Percentiles rank a stretch among this genome's conserved stretches.
These are phyloP conservation scores for Verticillium alfalfae DNA, from an alignment of 2,329 filamentous ascomycete genomes.

Conservation along the genomic window DNA sequence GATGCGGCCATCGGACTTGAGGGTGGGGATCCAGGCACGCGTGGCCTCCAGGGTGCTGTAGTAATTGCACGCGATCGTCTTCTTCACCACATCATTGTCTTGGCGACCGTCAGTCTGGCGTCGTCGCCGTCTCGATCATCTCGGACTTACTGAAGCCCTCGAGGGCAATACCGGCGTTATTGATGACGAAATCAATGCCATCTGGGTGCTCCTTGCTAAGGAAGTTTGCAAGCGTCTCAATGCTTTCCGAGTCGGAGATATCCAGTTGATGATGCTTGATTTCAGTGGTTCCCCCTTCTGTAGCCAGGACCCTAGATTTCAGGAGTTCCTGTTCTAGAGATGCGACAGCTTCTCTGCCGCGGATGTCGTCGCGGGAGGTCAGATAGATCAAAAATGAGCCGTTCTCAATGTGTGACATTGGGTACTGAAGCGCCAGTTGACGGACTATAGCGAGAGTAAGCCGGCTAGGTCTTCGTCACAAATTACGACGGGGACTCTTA, in stretches of 20 bases:
- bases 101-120: neutral
- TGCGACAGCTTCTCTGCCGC: slow-evolving; percentile 40
- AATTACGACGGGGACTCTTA: neutral
- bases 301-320: slow-evolving; percentile 35
- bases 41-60: slow-evolving; percentile 42
- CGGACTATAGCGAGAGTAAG: slow-evolving; percentile 44
- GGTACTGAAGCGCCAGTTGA: slow-evolving; percentile 47
- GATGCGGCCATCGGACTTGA: slow-evolving; percentile 36
- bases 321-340: slow-evolving; percentile 34
- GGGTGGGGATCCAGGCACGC: slow-evolving; percentile 35
- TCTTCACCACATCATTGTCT: slow-evolving; percentile 39
- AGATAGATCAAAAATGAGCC: slow-evolving; percentile 47
- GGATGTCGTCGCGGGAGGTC: slow-evolving; percentile 39
- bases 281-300: slow-evolving; percentile 32
- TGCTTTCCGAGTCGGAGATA: slow-evolving; percentile 37
- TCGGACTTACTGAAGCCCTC: slow-evolving; percentile 31
- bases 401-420: slow-evolving; percentile 37
- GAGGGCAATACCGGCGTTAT: slow-evolving; percentile 45
- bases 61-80: slow-evolving; percentile 46
- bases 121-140: neutral
- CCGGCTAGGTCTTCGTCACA: slow-evolving; percentile 14
- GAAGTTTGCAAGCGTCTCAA: slow-evolving; percentile 32
- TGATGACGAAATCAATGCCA: slow-evolving; percentile 46
- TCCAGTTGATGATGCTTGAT: slow-evolving; percentile 42
- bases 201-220: slow-evolving; percentile 37